Evolutionary conservation across 176 grass and related monocot species (phyloP).

Genomic region (maize (Zea mays)): Zm-B73-REFERENCE-NAM-5.0 NC_050104.1:143329001-143329500

Average conservation of each 20-base stretch:
- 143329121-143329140: neutral
- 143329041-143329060: neutral
- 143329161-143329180: too few relatives aligned
- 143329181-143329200: neutral
- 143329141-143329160: neutral
- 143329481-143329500: constrained; percentile 98
- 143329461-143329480: constrained; percentile 54
- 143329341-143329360: constrained; percentile 24
- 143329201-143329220: constrained; percentile 8
- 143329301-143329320: constrained; percentile 25
- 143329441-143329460: neutral
- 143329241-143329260: neutral
- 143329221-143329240: neutral
- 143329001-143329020: neutral
- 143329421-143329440: neutral
- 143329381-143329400: neutral
- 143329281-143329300: neutral
- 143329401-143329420: constrained; percentile 17
- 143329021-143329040: neutral
- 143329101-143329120: neutral
- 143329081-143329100: neutral
- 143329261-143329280: neutral
- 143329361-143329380: constrained; percentile 13
- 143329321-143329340: neutral
- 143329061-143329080: neutral